These are phyloP conservation scores for Diplodia scrobiculata DNA, from an alignment of 2,329 filamentous ascomycete species.

Conservation along the genomic window DNA sequence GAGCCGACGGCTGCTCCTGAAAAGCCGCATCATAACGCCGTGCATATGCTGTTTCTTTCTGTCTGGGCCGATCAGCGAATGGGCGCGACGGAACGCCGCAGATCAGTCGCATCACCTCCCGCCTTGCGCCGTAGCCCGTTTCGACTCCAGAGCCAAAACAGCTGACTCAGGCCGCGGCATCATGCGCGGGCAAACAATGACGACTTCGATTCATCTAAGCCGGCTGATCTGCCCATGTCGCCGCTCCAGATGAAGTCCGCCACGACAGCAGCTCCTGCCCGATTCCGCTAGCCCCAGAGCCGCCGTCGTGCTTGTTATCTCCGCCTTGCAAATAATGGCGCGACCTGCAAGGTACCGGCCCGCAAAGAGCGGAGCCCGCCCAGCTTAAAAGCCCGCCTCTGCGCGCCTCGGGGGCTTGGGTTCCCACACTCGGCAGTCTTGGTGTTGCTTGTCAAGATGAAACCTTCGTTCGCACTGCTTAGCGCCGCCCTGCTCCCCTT, in stretches of 20 bases:
- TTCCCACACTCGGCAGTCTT: not conserved
- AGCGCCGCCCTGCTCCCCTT: slow-evolving; percentile 14
- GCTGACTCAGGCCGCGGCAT: not conserved
- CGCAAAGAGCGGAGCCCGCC: not conserved
- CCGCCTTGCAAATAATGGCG: slow-evolving; percentile 3
- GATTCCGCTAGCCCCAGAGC: slow-evolving; percentile 2
- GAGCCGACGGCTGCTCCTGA: no score
- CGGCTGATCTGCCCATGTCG: slow-evolving; percentile 1
- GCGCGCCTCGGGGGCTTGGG: not conserved
- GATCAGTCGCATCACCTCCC: not conserved
- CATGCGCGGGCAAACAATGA: slow-evolving; percentile 3
- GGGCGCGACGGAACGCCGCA: not conserved
- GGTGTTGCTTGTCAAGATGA: slow-evolving; percentile 25
- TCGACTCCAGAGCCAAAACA: slow-evolving; percentile 4
- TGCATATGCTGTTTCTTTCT: not conserved
- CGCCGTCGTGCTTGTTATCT: slow-evolving; percentile 15
- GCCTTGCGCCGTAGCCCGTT: not conserved
- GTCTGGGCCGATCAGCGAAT: not conserved
- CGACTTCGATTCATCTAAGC: not conserved
- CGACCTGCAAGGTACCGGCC: not conserved
- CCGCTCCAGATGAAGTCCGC: not conserved
- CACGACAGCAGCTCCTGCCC: slow-evolving; percentile 6
- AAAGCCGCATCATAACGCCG: no score
- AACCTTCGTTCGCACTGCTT: slow-evolving; percentile 12
- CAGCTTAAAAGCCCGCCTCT: not conserved